Base-by-base conservation (phyloP, 768 basidiomycete genomes). In the Dioszegia aurantiaca region DNA sequence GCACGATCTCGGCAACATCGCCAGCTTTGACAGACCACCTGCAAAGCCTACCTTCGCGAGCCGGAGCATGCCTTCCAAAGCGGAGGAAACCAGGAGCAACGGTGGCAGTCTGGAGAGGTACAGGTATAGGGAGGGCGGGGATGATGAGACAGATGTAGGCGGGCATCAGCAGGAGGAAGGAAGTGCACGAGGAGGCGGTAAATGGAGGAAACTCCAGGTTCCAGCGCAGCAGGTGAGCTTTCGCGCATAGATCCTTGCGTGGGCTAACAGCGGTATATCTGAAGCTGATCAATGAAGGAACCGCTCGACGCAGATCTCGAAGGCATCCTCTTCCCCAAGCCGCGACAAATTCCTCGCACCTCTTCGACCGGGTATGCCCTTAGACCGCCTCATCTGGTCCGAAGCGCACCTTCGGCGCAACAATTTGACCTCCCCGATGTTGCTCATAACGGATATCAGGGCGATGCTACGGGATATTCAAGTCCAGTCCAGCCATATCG, bases 11-110 rank as follows among this genome's bases (percentile, higher is more conserved):
- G 36, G 36, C 14, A 40, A 40, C 17, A 40, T 53, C 39, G 51
- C 37, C 4, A 40, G 51, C 37, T 53, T 53, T 28, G 51, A 53
- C 27, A n/a, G 36, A 14, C 10, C 51, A 10, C 51, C 51, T n/a
- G 37, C 17, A 4, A 53, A 53, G 51, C 36, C 51, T 2, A 21
- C 23, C 12, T 53, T 27, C 12, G 23, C 37, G 9, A n/a, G 23
- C 4, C 12, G 36, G 14, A 28, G 3, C 6, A 37, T 16, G 1
- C 9, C 37, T 6, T 4, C 36, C 12, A 17, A 6, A 19, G 4
- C 2, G 21, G 10, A 10, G 11, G 33, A 11, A 9, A n/a, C 31
- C 11, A n/a, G n/a, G n/a, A n/a, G n/a, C n/a, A n/a, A 23, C 26
- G 21, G 31, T n/a, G 30, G 23, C 17, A 36, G 17, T 3, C n/a